phyloP scores from a whole-genome alignment of 2,329 filamentous ascomycete species.

The Fusarium siculi region DNA sequence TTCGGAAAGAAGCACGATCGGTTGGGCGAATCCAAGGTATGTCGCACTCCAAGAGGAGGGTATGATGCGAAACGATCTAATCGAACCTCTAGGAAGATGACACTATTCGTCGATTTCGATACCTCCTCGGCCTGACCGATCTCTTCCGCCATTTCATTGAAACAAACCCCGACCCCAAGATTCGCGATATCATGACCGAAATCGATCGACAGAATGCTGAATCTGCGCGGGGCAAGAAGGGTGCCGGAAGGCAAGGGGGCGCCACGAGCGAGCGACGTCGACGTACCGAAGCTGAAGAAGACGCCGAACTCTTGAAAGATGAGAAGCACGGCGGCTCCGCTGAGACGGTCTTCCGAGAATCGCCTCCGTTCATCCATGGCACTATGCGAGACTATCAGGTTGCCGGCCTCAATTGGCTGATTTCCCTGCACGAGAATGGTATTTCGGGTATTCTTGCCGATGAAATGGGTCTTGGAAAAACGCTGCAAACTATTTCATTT shows the following conservation, averaged over 20 bases:
- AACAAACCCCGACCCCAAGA: slow-evolving; percentile 93
- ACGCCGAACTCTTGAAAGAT: slow-evolving; percentile 86
- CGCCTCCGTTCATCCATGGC: slow-evolving; percentile 87
- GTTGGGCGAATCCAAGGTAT: slow-evolving; percentile 90
- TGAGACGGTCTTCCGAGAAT: slow-evolving; percentile 93
- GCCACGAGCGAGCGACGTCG: slow-evolving; percentile 81
- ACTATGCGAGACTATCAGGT: slow-evolving; percentile 97
- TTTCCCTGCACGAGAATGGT: slow-evolving; percentile 97
- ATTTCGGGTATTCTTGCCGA: slow-evolving; percentile 98
- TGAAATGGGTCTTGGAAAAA: slow-evolving; percentile 99
- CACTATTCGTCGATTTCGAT: slow-evolving; percentile 91
- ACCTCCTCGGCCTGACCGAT: slow-evolving; percentile 93
- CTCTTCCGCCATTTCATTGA: slow-evolving; percentile 99
- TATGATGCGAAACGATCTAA: slow-evolving; percentile 15
- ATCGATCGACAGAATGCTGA: slow-evolving; percentile 94
- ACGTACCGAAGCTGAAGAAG: slow-evolving; percentile 96
- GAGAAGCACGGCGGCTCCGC: slow-evolving; percentile 88
- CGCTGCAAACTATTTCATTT: slow-evolving; percentile 96
- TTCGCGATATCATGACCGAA: slow-evolving; percentile 91
- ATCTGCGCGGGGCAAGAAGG: slow-evolving; percentile 76
- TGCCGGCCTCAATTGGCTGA: slow-evolving; percentile 95
- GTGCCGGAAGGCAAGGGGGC: slow-evolving; percentile 82
- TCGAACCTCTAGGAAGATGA: slow-evolving; percentile 79
- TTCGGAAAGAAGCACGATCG: slow-evolving; percentile 95
- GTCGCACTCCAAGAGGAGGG: slow-evolving; percentile 4